Percentiles rank a stretch among this genome's conserved stretches.
Evolutionary conservation across 345 rosid species (phyloP).

Genomic region (Eucalyptus pumila): DNA sequence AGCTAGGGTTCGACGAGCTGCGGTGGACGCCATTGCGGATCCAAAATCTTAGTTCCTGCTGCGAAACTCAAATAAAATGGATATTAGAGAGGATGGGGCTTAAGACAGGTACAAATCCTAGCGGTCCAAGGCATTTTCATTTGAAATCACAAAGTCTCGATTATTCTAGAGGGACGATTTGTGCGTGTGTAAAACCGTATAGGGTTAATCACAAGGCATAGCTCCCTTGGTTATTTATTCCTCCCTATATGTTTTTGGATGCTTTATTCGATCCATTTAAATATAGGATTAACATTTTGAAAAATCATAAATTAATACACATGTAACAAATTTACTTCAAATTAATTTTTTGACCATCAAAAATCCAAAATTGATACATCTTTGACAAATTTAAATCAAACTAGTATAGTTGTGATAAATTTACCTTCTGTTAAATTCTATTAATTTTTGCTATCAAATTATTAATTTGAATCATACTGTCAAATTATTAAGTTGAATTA

Average conservation of each 20-base stretch:
- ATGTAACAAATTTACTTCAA: accelerated
- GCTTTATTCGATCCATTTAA: too few relatives aligned
- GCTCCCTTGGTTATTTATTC: background rate
- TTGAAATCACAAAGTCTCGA: too few relatives aligned
- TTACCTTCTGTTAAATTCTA: accelerated
- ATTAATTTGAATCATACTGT: too few relatives aligned
- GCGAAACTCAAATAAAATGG: background rate
- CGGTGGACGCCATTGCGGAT: slow-evolving; percentile 38
- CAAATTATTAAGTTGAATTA: accelerated
- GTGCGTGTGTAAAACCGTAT: background rate
- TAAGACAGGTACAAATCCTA: background rate
- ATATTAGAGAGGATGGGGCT: background rate
- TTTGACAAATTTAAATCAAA: accelerated
- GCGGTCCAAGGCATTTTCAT: background rate
- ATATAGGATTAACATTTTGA: accelerated
- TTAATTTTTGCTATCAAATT: too few relatives aligned
- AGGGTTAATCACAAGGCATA: too few relatives aligned
- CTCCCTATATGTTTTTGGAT: background rate
- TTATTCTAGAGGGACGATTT: background rate
- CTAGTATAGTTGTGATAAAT: accelerated
- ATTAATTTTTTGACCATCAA: accelerated
- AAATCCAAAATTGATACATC: accelerated
- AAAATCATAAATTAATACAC: accelerated
- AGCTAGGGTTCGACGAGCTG: slow-evolving; percentile 40
- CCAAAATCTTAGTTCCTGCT: background rate